Evolutionary conservation across 306 rosid genomes (phyloP).

Genomic region (Quercus agrifolia): DNA sequence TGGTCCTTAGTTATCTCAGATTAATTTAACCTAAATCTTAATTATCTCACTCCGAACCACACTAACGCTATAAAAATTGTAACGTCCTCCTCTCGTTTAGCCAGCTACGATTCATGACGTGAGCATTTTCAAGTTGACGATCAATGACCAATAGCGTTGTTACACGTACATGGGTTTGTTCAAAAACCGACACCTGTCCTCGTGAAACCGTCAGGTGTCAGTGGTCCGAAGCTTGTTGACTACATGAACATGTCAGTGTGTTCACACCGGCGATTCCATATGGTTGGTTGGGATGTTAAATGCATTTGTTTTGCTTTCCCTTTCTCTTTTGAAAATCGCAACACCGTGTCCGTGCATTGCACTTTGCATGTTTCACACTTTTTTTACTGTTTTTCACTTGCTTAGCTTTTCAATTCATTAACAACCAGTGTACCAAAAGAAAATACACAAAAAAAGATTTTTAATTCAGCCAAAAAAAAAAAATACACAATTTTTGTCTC

Average conservation of each 20-base stretch:
- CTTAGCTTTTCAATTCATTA: no score
- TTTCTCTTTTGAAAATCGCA: background rate
- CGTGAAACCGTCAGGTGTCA: constrained; percentile 31
- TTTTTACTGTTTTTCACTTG: no score
- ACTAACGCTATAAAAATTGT: background rate
- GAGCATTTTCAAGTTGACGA: background rate
- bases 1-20: background rate
- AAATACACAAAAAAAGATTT: no score
- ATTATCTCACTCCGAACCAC: constrained; percentile 30
- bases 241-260: constrained; percentile 20
- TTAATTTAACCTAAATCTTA: constrained; percentile 17
- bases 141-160: background rate
- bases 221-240: constrained; percentile 42
- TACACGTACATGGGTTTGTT: background rate
- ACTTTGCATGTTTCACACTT: no score
- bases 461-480: no score
- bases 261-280: constrained; percentile 20
- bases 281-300: background rate
- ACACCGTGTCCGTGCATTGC: no score
- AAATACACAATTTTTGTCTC: no score
- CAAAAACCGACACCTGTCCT: constrained; percentile 24
- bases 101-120: constrained; percentile 18
- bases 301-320: background rate
- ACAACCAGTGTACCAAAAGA: no score
- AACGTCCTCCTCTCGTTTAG: background rate